Base-by-base conservation (phyloP, 2,329 filamentous ascomycete species). In the Nemania sp. region DNA sequence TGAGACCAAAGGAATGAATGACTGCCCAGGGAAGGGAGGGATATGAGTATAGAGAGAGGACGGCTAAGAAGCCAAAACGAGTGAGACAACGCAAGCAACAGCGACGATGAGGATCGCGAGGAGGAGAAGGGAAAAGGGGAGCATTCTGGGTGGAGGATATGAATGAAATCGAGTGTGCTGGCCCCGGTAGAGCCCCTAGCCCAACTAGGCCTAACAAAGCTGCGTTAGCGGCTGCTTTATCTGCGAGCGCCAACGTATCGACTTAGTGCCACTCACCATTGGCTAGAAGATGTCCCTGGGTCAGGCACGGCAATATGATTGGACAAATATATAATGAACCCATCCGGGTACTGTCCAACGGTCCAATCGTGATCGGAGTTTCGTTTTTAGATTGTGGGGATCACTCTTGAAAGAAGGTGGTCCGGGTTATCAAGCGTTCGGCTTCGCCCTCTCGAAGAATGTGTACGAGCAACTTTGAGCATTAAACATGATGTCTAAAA, bases 1-100 rank as follows among this genome's bases (percentile, higher is more conserved):
- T 73, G 74, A 73, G 64, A 68, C 72, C 74, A 52, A 26, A 24
- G 28, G 71, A 73, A 66, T 66, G 73, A 74, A 73, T 72, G 71
- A 70, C 50, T 52, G 37, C 49, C 56, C 51, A 45, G 31, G 15
- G 39, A 52, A 72, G 66, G 68, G 64, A 63, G 67, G 52, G 71
- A 73, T 65, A 65, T 64, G 62, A 65, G 57, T 68, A 69, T 64
- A 61, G 67, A 61, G 62, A 64, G 63, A 62, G 57, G 64, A 63
- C 61, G 60, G 61, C 62, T 56, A 63, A 46, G 53, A 65, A 64
- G 62, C 65, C 63, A 64, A 63, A 69, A 63, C 51, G 54, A 63
- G 61, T 40, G 66, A 60, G 59, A 61, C 49, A 64, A n/a, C 61
- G 61, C 59, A 64, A 67, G 63, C 64, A 61, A 67, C 69, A 59